A percentile compares a stretch with the other conserved stretches of the same genome.
Evolutionary conservation across 306 rosid genomes (phyloP).

Genomic region (Clitoria ternatea): DNA sequence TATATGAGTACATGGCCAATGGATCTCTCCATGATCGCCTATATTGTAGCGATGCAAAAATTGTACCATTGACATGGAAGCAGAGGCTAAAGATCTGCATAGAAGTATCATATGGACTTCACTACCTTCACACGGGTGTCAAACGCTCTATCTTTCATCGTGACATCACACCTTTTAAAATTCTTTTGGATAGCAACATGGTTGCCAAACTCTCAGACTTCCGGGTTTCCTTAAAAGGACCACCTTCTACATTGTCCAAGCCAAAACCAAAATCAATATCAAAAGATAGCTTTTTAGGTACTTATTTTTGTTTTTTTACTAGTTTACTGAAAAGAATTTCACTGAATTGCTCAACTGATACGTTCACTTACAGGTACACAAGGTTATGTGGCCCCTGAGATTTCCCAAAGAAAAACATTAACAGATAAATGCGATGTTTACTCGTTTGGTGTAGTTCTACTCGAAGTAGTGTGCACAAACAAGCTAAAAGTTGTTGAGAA

Average conservation of each 20-base stretch:
- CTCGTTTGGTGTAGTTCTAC: constrained; percentile 5
- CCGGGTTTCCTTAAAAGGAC: neutral
- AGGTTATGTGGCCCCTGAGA: neutral
- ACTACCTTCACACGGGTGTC: constrained; percentile 28
- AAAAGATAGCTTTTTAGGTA: neutral
- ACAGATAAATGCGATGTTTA: neutral
- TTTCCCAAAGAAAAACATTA: neutral
- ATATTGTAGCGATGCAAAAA: neutral
- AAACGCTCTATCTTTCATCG: neutral
- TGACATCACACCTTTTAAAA: neutral
- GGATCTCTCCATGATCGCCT: neutral
- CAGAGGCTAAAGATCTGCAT: constrained; percentile 26
- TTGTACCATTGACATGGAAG: constrained; percentile 18
- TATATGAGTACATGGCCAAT: neutral
- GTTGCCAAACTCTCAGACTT: constrained; percentile 11
- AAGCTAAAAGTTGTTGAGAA: neutral
- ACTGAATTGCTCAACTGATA: neutral
- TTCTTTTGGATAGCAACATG: constrained; percentile 19
- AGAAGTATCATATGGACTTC: constrained; percentile 22
- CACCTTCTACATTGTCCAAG: neutral
- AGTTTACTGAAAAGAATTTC: neutral
- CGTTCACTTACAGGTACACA: neutral
- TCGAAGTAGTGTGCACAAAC: neutral
- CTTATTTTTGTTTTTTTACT: neutral
- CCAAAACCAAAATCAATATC: neutral